Base-by-base conservation (phyloP, 805 yeast species). In the Lipomyces oligophaga region DNA sequence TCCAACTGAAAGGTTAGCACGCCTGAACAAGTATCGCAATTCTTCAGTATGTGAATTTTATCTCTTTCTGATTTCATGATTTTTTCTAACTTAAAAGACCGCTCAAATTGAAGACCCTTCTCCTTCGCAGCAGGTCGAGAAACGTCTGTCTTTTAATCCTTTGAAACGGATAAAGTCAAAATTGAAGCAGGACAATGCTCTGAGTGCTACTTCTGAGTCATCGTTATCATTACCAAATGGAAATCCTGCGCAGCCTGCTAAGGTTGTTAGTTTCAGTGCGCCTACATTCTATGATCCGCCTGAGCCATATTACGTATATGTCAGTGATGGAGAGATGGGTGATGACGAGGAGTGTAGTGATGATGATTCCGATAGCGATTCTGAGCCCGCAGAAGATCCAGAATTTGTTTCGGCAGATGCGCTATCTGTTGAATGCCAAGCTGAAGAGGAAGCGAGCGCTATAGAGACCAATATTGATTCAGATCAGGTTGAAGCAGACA, bases 1-100 rank as follows among this genome's bases (percentile, higher is more conserved):
- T 0, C 88, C 85, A 52, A 83, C 80, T 38, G 98, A 93, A 66
- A 72, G 97, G 48, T 67, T 93, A 43, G 98, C 98, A 0, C 73
- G 97, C 45, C 71, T 89, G 33, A 93, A 93, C 63, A 85, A 96
- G 66, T 86, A 90, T 78, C 82, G 86, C 57, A 90, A 90, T 66
- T 96, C 86, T 64, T 86, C 83, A 46, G 62, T 49, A 31, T 19
- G 38, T 24, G 11, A 8, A 6, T 42, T 33, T n/a, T 21, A 37
- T 11, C 25, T 31, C 20, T 43, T 25, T 10, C 13, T 22, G 5
- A 8, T n/a, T n/a, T n/a, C n/a, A 20, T 41, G 8, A 21, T 13
- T 19, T 5, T 24, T 26, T 8, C 10, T n/a, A 20, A 34, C 16
- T 35, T 37, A 16, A 26, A 3, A 5, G 16, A 24, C 31, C n/a